phyloP scores from a whole-genome alignment of 257 asterid genomes.

The Plantago ovata region DNA sequence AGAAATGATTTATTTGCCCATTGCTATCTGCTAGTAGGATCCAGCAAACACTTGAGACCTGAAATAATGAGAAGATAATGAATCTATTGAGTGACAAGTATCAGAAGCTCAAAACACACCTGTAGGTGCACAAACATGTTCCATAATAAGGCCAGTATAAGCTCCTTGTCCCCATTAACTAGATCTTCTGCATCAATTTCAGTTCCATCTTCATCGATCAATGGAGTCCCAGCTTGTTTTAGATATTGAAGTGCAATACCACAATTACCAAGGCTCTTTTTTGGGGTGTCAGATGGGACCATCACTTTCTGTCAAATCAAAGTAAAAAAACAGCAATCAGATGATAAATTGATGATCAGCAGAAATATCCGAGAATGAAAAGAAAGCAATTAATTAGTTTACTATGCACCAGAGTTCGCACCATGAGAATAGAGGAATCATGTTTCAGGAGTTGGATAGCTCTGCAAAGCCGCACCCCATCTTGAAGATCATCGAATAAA shows the following conservation, averaged over 20 bases:
- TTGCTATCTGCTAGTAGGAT: not conserved
- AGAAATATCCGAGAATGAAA: slow-evolving; percentile 1
- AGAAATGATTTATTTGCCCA: slow-evolving; percentile 4
- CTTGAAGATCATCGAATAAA: slow-evolving; percentile 74
- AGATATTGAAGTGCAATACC: slow-evolving; percentile 73
- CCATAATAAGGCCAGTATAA: slow-evolving; percentile 79
- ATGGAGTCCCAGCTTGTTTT: slow-evolving; percentile 60
- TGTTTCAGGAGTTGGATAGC: slow-evolving; percentile 68
- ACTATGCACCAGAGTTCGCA: slow-evolving; percentile 25
- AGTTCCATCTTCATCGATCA: slow-evolving; percentile 73
- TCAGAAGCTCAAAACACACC: slow-evolving; percentile 38
- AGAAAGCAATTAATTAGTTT: slow-evolving; percentile 6
- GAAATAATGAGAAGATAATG: slow-evolving; percentile 7
- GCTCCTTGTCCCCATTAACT: slow-evolving; percentile 78
- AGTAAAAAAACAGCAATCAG: slow-evolving; percentile 17
- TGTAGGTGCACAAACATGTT: slow-evolving; percentile 88
- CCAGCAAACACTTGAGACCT: slow-evolving; percentile 4
- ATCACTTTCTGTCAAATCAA: slow-evolving; percentile 61
- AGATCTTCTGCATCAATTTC: slow-evolving; percentile 67
- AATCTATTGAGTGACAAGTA: not conserved
- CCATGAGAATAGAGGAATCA: slow-evolving; percentile 83
- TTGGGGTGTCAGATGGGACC: slow-evolving; percentile 78
- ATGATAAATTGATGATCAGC: slow-evolving; percentile 11
- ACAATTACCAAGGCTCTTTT: slow-evolving; percentile 72
- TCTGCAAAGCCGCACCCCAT: slow-evolving; percentile 85